These are phyloP conservation scores for Cutaneotrichosporon mucoides DNA, from an alignment of 1,284 basidiomycete genomes.

Conservation along the genomic window DNA sequence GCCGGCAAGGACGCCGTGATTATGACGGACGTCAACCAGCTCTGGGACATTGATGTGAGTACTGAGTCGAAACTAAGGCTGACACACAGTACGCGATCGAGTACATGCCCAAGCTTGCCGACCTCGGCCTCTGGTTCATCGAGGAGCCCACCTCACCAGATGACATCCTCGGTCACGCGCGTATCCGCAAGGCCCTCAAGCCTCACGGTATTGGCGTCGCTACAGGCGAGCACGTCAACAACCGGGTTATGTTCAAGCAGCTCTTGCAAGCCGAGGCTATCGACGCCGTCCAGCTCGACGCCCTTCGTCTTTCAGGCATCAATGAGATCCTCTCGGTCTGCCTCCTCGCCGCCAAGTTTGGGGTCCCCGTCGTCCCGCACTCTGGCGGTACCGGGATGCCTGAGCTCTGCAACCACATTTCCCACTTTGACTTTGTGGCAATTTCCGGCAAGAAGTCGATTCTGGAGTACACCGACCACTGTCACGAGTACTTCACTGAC, in stretches of 20 bases:
- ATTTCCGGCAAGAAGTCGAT: conserved; percentile 66
- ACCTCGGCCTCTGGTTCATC: conserved; percentile 88
- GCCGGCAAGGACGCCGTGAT: conserved; percentile 69
- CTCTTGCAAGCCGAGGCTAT: conserved; percentile 85
- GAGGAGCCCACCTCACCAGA: conserved; percentile 91
- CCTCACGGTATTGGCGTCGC: conserved; percentile 86
- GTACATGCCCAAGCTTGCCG: conserved; percentile 71
- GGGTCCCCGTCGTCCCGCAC: conserved; percentile 82
- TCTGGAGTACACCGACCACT: conserved; percentile 30
- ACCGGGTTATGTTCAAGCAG: conserved; percentile 85
- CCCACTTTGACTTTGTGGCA: conserved; percentile 82
- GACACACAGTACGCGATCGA: conserved; percentile 65
- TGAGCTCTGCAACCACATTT: conserved; percentile 29
- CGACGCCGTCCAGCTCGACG: conserved; percentile 88
- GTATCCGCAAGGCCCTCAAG: conserved; percentile 56
- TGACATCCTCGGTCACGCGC: conserved; percentile 59
- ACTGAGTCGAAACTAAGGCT: too few species aligned
- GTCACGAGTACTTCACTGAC: conserved; percentile 26
- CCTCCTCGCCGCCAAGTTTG: conserved; percentile 81
- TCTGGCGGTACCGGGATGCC: conserved; percentile 59
- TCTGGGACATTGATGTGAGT: conserved; percentile 69
- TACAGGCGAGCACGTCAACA: conserved; percentile 90
- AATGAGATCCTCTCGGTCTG: conserved; percentile 85
- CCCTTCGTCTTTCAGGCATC: conserved; percentile 82
- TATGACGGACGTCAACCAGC: conserved; percentile 50